Percentiles rank a stretch among this genome's conserved stretches.
Evolutionary conservation across 2,329 filamentous ascomycete genomes (phyloP).

Genomic region (Diaporthe citriasiana): DNA sequence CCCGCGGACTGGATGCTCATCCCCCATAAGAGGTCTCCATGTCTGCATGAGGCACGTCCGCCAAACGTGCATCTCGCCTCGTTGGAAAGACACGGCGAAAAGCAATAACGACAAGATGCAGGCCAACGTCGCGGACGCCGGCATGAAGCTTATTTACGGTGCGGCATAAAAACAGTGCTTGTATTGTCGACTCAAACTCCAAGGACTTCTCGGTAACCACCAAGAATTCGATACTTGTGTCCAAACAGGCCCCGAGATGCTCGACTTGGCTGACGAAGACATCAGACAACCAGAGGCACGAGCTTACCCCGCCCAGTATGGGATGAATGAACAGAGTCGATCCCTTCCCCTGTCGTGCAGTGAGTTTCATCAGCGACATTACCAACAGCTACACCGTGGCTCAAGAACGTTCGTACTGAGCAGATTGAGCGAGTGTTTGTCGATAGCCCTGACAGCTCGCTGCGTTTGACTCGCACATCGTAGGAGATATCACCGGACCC

Average conservation of each 20-base stretch:
- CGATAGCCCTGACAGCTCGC: constrained; percentile 16
- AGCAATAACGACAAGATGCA: background rate
- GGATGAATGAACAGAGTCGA: constrained; percentile 21
- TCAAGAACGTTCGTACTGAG: background rate
- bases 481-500: constrained; percentile 20
- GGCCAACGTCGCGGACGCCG: constrained; percentile 5
- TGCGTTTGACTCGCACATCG: constrained; percentile 23
- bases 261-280: constrained; percentile 26
- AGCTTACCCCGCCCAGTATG: constrained; percentile 26
- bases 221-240: background rate
- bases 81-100: background rate
- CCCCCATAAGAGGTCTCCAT: background rate
- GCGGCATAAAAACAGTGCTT: background rate
- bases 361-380: background rate
- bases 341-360: constrained; percentile 9
- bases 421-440: constrained; percentile 19
- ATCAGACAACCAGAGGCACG: constrained; percentile 27
- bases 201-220: background rate
- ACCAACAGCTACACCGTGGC: constrained; percentile 11
- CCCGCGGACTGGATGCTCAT: background rate
- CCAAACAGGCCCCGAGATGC: background rate
- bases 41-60: constrained; percentile 6
- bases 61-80: constrained; percentile 16
- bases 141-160: constrained; percentile 2
- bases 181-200: background rate